A percentile compares a stretch with the other conserved stretches of the same genome.
These are phyloP conservation scores for Diaporthe vaccinii DNA, from an alignment of 2,329 filamentous ascomycete species.

Conservation along the genomic window DNA sequence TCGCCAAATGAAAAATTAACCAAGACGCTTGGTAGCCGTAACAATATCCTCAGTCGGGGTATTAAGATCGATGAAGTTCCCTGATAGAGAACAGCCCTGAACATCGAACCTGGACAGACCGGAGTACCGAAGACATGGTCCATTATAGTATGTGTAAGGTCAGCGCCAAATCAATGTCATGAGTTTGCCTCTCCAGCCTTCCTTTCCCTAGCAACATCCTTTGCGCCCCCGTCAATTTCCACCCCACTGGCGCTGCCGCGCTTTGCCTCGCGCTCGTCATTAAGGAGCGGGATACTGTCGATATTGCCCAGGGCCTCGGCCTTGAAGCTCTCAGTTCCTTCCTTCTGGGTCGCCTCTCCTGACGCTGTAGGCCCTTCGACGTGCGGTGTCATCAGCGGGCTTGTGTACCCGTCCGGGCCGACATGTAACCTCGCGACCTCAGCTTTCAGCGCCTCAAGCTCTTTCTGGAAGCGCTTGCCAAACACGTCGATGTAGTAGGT, in stretches of 20 bases:
- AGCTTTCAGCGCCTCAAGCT: slow-evolving; percentile 87
- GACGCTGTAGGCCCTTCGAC: slow-evolving; percentile 40
- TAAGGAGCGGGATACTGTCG: slow-evolving; percentile 70
- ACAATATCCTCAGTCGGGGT: neutral
- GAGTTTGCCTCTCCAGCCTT: slow-evolving; percentile 50
- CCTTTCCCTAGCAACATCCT: slow-evolving; percentile 62
- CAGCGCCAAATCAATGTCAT: neutral
- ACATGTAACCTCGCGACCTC: slow-evolving; percentile 92
- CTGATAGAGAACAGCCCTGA: neutral
- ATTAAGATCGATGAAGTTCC: neutral
- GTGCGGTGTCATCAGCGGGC: slow-evolving; percentile 55
- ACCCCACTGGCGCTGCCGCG: slow-evolving; percentile 37
- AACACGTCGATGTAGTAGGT: slow-evolving; percentile 99
- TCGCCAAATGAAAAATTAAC: neutral
- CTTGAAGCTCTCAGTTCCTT: slow-evolving; percentile 40
- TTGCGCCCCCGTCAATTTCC: slow-evolving; percentile 59
- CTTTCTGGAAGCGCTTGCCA: slow-evolving; percentile 95
- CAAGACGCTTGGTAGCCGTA: neutral
- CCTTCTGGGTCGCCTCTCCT: slow-evolving; percentile 34
- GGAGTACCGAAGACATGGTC: neutral
- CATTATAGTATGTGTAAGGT: neutral
- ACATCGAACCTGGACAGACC: neutral
- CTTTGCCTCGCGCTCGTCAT: slow-evolving; percentile 55
- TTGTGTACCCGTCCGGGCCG: slow-evolving; percentile 62
- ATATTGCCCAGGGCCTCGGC: slow-evolving; percentile 49